Evolutionary conservation across 2,329 filamentous ascomycete genomes (phyloP), one percentile per base, ranked within the genome.

Genomic region (Neofusicoccum ribis): DNA sequence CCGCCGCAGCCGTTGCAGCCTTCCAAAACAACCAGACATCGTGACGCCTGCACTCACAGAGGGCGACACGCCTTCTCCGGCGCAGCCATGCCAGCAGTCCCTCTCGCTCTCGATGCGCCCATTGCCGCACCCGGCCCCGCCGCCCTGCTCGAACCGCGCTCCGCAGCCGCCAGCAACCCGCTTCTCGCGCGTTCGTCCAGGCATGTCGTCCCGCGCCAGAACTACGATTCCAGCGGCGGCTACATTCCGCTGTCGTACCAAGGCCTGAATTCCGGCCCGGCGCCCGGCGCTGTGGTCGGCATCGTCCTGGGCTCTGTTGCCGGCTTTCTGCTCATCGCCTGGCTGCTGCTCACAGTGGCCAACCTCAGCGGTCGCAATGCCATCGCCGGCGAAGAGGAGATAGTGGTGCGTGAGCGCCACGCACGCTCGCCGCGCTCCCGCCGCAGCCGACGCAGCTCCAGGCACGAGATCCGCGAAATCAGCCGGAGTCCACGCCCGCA

Each of bases 231-330:
- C 63, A 70, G 74, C 63, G 76, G 75, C 61, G 76, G 76, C 65
- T 81, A 86, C 67, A 88, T 90, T 69, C 87, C 88, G 1, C 83
- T 85, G 31, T 86, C 86, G 69, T 90, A 90, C 76, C 80, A 82
- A 51, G 79, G 80, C 61, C 77, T 86, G 39, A 76, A 84, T 72
- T 71, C 77, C 31, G 83, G 85, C 5, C 86, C 86, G 0, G 52
- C 80, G 0, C 83, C 87, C 0, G 87, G 85, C 63, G 82, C 83
- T 44, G 83, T 89, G 1, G 86, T 82, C 9, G 88, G 87, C 63
- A 88, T 89, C 65, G 83, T 85, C 5, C 77, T 86, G 31, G 84
- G 84, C 67, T 81, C 79, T 64, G 81, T 86, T 23, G 79, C 76
- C 6, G 84, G 82, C 52, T 85, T 86, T 74, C 73, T 86, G 27